Base-by-base conservation (phyloP, 306 rosid species). In the Castanea crenata region DNA sequence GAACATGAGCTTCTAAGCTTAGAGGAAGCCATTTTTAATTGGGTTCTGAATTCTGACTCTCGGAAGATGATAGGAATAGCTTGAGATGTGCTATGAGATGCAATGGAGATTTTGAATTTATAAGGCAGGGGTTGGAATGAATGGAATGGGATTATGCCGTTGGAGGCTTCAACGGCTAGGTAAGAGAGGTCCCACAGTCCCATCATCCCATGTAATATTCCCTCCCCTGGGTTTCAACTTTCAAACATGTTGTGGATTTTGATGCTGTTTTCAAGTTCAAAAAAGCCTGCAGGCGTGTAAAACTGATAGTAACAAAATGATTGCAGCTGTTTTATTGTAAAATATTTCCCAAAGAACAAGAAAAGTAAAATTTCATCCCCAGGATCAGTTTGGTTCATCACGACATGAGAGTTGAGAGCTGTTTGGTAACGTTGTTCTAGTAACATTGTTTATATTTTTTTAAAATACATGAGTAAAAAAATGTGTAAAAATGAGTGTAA, bases 161-260 rank as follows among this genome's bases (percentile, higher is more conserved):
- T 90, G 80, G 71, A 69, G 64, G 38, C 11, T 78, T 20, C 57
- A 92, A 92, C 97, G 94, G 97, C 89, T 87, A 87, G 83, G 78
- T 81, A 44, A 51, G 12, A 57, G 15, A 62, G 84, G 85, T 5
- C 88, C 88, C 85, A 86, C 67, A 8, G 46, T 41, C 46, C 46
- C 23, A 23, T 23, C 23, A 21, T 1, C 23, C 21, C 9, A 27
- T 64, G 76, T 54, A 14, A 82, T 77, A 77, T 79, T 90, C 94
- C 91, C 97, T 75, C 89, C 80, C 9, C 63, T 20, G 67, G 59
- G 81, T 64, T 92, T 88, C 83, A 74, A 88, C 80, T 64, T 92
- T 88, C 83, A 74, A 88, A 90, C 23, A 35, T 63, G 44, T 27
- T 79, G 19, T 32, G 77, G n/a, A 25, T 14, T 23, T 71, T 25